Evolutionary conservation across 2,329 filamentous ascomycete species (phyloP).

Genomic region (Verticillium zaregamsianum): DNA sequence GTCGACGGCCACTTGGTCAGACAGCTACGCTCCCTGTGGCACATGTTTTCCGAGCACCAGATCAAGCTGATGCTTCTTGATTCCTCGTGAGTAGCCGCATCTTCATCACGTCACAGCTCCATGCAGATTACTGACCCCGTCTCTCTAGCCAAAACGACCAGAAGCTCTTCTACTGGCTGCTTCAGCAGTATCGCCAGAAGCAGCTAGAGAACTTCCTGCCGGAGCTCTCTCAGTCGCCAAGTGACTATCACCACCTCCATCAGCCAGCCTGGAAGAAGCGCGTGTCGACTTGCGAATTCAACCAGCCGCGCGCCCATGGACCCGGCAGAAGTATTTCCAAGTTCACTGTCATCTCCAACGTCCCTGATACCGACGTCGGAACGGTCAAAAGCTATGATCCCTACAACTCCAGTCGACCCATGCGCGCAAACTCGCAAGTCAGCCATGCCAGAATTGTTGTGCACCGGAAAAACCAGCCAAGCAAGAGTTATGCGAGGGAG

Average conservation of each 20-base stretch:
- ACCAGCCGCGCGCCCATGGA: constrained; percentile 38
- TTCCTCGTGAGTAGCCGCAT: constrained; percentile 7
- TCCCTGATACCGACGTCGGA: constrained; percentile 45
- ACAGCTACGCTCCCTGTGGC: constrained; percentile 87
- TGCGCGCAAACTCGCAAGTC: constrained; percentile 40
- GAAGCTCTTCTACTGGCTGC: constrained; percentile 85
- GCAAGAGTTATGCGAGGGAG: constrained; percentile 16
- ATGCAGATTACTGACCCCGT: background rate
- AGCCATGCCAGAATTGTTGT: constrained; percentile 66
- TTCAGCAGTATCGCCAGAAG: constrained; percentile 77
- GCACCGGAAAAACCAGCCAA: constrained; percentile 46
- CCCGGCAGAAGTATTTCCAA: constrained; percentile 52
- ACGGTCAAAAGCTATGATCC: constrained; percentile 74
- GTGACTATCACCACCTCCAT: constrained; percentile 82
- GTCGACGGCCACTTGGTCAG: constrained; percentile 79
- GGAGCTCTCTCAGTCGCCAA: constrained; percentile 76
- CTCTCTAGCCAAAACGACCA: constrained; percentile 73
- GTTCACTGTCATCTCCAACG: constrained; percentile 63
- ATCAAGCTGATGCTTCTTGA: constrained; percentile 61
- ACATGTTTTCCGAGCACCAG: constrained; percentile 71
- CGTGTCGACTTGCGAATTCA: constrained; percentile 59
- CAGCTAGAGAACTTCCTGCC: constrained; percentile 84
- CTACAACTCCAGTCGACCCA: constrained; percentile 62
- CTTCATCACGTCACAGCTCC: too few species aligned
- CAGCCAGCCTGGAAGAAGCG: constrained; percentile 55